Evolutionary conservation across 495 filamentous ascomycete species (phyloP).

Genomic region (Lasiosphaeria hispida): DNA sequence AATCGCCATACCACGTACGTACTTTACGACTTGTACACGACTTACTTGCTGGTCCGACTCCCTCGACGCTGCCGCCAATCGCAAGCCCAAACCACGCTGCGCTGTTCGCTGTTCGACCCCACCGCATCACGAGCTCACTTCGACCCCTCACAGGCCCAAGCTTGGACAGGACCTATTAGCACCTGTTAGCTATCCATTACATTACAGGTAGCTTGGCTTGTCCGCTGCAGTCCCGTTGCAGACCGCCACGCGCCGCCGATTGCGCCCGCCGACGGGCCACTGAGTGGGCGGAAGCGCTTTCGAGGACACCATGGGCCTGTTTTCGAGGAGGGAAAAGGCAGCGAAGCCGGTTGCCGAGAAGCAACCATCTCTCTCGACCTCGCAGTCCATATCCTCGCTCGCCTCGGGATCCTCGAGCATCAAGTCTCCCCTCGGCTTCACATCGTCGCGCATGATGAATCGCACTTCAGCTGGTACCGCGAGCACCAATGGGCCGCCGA

Average conservation of each 20-base stretch:
- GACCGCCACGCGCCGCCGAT: conserved; percentile 20
- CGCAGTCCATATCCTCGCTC: conserved; percentile 36
- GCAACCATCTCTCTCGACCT: conserved; percentile 27
- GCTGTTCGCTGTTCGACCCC: conserved; percentile 12
- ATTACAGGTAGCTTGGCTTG: neutral
- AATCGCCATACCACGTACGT: no score
- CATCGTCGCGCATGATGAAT: conserved; percentile 34
- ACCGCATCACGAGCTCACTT: conserved; percentile 10
- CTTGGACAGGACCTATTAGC: no score
- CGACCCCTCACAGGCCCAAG: neutral
- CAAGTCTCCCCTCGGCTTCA: conserved; percentile 30
- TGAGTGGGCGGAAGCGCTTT: conserved; percentile 9
- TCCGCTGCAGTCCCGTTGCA: neutral
- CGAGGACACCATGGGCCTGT: conserved; percentile 46
- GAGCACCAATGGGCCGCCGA: conserved; percentile 38
- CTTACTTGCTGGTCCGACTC: neutral
- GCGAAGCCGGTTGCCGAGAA: conserved; percentile 38
- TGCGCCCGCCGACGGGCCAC: conserved; percentile 9
- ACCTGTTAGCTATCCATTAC: neutral
- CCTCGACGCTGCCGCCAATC: neutral
- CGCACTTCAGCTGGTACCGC: conserved; percentile 36
- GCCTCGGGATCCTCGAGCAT: conserved; percentile 34
- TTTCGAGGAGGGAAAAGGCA: conserved; percentile 48
- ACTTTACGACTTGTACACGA: no score
- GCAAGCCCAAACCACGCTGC: neutral